Percentiles rank a stretch among this genome's conserved stretches.
phyloP scores from a whole-genome alignment of 768 basidiomycete species.

The Aureoboletus auriporus region DNA sequence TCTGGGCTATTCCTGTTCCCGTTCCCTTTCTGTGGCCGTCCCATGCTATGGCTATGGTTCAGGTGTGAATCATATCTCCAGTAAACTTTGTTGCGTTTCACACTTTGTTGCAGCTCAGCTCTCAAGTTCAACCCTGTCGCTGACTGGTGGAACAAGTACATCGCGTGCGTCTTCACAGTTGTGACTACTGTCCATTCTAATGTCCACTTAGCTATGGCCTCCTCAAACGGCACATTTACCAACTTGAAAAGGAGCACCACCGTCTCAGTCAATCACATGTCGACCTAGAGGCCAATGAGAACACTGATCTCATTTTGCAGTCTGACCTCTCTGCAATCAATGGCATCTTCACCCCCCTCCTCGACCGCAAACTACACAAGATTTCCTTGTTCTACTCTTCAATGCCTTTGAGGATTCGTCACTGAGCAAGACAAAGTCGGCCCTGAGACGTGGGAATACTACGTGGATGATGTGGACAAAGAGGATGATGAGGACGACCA shows the following conservation, averaged over 20 bases:
- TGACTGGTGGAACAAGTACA: slow-evolving; percentile 92
- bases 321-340: slow-evolving; percentile 42
- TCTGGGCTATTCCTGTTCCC: too few species aligned
- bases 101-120: too few species aligned
- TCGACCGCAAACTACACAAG: slow-evolving; percentile 82
- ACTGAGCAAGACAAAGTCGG: slow-evolving; percentile 59
- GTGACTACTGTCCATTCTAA: too few species aligned
- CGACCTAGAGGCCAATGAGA: slow-evolving; percentile 68
- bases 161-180: slow-evolving; percentile 59
- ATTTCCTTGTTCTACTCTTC: slow-evolving; percentile 75
- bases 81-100: too few species aligned
- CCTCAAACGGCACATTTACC: slow-evolving; percentile 82
- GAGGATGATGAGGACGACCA: slow-evolving; percentile 52
- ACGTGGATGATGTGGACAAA: slow-evolving; percentile 49
- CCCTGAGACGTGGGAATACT: slow-evolving; percentile 44
- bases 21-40: too few species aligned
- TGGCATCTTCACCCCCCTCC: slow-evolving; percentile 61
- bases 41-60: too few species aligned
- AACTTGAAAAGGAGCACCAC: slow-evolving; percentile 74
- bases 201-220: slow-evolving; percentile 91
- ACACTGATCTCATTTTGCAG: slow-evolving; percentile 48
- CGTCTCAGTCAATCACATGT: slow-evolving; percentile 35
- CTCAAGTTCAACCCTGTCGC: slow-evolving; percentile 89
- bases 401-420: slow-evolving; percentile 56
- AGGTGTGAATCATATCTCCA: too few species aligned